Evolutionary conservation across 163 green algal genomes (phyloP), one percentile per base, ranked within the genome.

Genomic region (Coccomyxa subellipsoidea): DNA sequence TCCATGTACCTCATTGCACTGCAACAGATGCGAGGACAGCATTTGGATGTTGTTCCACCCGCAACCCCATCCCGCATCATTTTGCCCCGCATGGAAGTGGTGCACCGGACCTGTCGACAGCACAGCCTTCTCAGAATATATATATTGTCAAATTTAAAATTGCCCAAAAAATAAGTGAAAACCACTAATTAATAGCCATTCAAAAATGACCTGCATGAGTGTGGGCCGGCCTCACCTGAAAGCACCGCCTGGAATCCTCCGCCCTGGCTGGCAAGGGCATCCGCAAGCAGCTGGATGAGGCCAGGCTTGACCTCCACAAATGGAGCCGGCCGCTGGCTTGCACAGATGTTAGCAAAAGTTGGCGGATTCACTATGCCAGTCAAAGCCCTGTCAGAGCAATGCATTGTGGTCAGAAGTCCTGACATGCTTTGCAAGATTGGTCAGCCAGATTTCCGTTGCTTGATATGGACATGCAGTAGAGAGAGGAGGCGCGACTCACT

Each of bases 1-100:
- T 4, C 10, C 6, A n/a, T 54, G 47, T 39, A 32, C 34, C 32
- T 34, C 10, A 34, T 78, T 36, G 15, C 53, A 39, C 6, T 47
- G 38, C 35, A 94, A 69, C 35, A 94, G 82, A 80, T 94, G 85
- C n/a, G 90, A 93, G 23, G 66, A 54, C 40, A 93, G 79, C 90
- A 96, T 96, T 83, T 95, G 91, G 18, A 93, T 87, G 88, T 96
- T 96, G 69, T 90, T 82, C 59, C 83, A 96, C 10, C 92, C 92
- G 76, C 92, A 96, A 54, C 92, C 87, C 89, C 91, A 96, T 23
- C 90, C 91, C 21, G 76, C 29, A 76, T 93, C 89, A 5, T 47
- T 32, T 18, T 21, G 2, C 18, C 73, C 47, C 29, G 38, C 76
- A 3, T 81, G 54, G 23, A 82, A 82, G 76, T 89, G 85, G 35